Evolutionary conservation across 1,139 yeast species (phyloP).

Genomic region (Yamadazyma diddensiae): DNA sequence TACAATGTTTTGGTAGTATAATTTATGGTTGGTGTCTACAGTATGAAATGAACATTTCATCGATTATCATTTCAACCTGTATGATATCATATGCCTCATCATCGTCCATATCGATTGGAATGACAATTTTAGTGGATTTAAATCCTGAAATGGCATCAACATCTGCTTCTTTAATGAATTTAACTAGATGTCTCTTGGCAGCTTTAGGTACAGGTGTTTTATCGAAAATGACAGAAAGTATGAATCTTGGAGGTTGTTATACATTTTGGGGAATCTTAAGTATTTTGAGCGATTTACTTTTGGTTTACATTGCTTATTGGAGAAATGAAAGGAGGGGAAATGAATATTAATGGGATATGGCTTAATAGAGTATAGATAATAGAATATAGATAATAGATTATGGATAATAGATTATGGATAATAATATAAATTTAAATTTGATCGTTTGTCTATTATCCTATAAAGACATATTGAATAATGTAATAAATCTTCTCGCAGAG

Average conservation of each 20-base stretch:
- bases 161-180: slow-evolving; percentile 36
- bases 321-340: slow-evolving; percentile 1
- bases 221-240: slow-evolving; percentile 24
- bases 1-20: slow-evolving; percentile 26
- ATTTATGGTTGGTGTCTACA: slow-evolving; percentile 43
- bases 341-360: background rate
- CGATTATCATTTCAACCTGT: slow-evolving; percentile 31
- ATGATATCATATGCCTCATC: slow-evolving; percentile 29
- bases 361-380: slow-evolving; percentile 2
- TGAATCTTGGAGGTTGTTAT: slow-evolving; percentile 37
- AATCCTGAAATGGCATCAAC: slow-evolving; percentile 33
- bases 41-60: slow-evolving; percentile 20
- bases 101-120: slow-evolving; percentile 25
- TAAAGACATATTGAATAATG: too few relatives aligned
- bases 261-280: slow-evolving; percentile 33
- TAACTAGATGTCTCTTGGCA: slow-evolving; percentile 35
- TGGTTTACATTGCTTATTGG: slow-evolving; percentile 16
- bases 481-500: too few relatives aligned
- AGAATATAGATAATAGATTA: background rate
- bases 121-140: slow-evolving; percentile 38
- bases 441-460: too few relatives aligned
- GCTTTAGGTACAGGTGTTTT: slow-evolving; percentile 34
- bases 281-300: slow-evolving; percentile 18
- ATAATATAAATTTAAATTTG: too few relatives aligned
- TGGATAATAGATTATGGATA: too few relatives aligned